Base-by-base conservation (phyloP, 2,329 filamentous ascomycete genomes). In the Claviceps pazoutovae region DNA sequence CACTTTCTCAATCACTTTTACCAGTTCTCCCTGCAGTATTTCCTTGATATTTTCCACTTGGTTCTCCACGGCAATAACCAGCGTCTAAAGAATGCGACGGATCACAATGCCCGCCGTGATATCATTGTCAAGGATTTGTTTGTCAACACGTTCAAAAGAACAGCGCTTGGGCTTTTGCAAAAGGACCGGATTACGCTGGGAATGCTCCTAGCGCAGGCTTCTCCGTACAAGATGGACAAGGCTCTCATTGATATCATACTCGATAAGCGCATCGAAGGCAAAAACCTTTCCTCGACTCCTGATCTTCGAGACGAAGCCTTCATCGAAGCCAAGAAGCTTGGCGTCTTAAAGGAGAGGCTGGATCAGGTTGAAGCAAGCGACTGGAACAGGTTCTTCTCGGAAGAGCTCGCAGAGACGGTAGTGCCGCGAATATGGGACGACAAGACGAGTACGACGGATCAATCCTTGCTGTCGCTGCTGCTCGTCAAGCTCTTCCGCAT, bases 1-100 rank as follows among this genome's bases (percentile, higher is more conserved):
- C 91, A 97, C 68, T 94, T 96, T 64, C 83, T 98, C 66, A 96
- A 98, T 67, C 93, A 97, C 74, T 97, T 97, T 71, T 98, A 98
- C 69, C 94, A 97, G 66, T 98, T 98, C 75, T 98, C 93, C 39
- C 77, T 98, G 54, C 90, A 96, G 68, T 98, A 95, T 71, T 98
- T 98, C 71, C 79, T 95, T 51, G 87, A 96, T 65, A 98, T 98
- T 60, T 98, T 98, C 78, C 87, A 95, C 64, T 82, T 85, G 5
- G 93, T 98, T 7, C 76, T 98, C 41, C 85, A 85, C 59, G 78
- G 81, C 53, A 94, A 94, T 67, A 83, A 84, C 30, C 30, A 34
- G 61, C 82, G 81, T 54, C 74, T 93, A 49, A 77, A 78, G 19
- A 76, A 74, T 54, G 82, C 85, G 66, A 83, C 78, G 36, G 84